These are phyloP conservation scores for Trichosporon asahii DNA, from an alignment of 1,284 basidiomycete genomes.

Conservation along the genomic window DNA sequence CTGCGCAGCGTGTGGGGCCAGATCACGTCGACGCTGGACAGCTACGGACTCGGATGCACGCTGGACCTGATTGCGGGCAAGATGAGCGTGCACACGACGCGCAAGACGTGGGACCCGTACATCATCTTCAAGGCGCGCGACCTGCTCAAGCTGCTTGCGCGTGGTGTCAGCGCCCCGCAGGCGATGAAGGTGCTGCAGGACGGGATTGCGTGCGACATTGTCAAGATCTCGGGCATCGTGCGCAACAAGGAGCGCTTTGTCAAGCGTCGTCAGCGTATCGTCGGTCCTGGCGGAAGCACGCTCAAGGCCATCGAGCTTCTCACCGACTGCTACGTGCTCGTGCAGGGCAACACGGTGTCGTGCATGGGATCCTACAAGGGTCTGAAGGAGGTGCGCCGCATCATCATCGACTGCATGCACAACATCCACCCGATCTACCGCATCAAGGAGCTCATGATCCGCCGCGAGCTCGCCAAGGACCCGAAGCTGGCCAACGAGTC, in stretches of 20 bases:
- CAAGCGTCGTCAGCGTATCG: slow-evolving; percentile 91
- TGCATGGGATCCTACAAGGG: slow-evolving; percentile 96
- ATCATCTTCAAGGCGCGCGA: slow-evolving; percentile 94
- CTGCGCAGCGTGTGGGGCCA: slow-evolving; percentile 90
- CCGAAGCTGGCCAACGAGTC: slow-evolving; percentile 90
- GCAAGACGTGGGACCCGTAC: slow-evolving; percentile 96
- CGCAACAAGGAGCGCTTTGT: slow-evolving; percentile 97
- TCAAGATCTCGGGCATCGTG: slow-evolving; percentile 93
- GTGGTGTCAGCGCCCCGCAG: slow-evolving; percentile 75
- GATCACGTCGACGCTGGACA: slow-evolving; percentile 80
- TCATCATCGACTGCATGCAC: slow-evolving; percentile 97
- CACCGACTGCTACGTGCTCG: slow-evolving; percentile 94
- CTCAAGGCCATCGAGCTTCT: slow-evolving; percentile 98
- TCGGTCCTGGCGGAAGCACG: slow-evolving; percentile 94
- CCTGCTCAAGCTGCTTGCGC: slow-evolving; percentile 89
- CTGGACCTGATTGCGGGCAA: slow-evolving; percentile 94
- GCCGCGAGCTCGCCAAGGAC: slow-evolving; percentile 95
- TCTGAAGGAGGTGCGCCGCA: slow-evolving; percentile 90
- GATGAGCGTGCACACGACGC: slow-evolving; percentile 94
- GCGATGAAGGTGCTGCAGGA: slow-evolving; percentile 91
- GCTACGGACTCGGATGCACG: slow-evolving; percentile 81
- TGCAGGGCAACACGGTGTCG: slow-evolving; percentile 96
- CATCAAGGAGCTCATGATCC: slow-evolving; percentile 99
- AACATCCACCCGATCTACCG: slow-evolving; percentile 99
- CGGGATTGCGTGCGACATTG: slow-evolving; percentile 88